Percentiles rank a stretch among this genome's conserved stretches.
phyloP scores from a whole-genome alignment of 169 alveolate species.

The Cryptosporidium ubiquitum region DNA sequence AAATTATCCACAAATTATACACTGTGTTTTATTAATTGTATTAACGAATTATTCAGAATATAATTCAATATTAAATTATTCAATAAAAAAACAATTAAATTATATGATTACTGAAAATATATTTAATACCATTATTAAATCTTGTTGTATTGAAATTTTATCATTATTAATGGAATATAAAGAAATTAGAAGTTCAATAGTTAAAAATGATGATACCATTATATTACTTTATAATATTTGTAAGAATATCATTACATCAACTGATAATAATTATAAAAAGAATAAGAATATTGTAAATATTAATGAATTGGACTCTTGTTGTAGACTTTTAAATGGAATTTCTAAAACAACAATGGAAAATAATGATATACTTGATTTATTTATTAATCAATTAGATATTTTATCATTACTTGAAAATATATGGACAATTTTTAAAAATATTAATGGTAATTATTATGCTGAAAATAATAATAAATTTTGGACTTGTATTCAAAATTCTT shows the following conservation, averaged over 20 bases:
- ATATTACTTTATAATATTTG: constrained; percentile 30
- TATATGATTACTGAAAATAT: neutral
- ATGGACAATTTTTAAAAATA: neutral
- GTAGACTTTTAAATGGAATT: constrained; percentile 50
- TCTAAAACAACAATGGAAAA: constrained; percentile 30
- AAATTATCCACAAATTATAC: constrained; percentile 59
- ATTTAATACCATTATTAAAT: neutral
- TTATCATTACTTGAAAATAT: neutral
- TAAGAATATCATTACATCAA: neutral
- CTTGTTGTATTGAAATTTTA: constrained; percentile 28
- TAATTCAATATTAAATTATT: neutral
- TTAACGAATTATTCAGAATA: constrained; percentile 31
- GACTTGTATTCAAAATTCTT: constrained; percentile 49
- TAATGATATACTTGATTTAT: constrained; percentile 8
- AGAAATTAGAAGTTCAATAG: constrained; percentile 21
- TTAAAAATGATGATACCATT: constrained; percentile 47
- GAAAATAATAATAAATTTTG: neutral
- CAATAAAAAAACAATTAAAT: neutral
- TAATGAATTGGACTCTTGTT: constrained; percentile 24
- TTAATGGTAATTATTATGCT: neutral
- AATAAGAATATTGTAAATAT: neutral
- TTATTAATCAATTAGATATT: constrained; percentile 17
- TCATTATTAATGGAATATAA: constrained; percentile 42
- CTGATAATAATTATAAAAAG: neutral
- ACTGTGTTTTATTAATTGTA: constrained; percentile 28